A percentile compares a stretch with the other conserved stretches of the same genome.
phyloP scores from a whole-genome alignment of 2,329 filamentous ascomycete species.

The Trichophyton equinum region DNA sequence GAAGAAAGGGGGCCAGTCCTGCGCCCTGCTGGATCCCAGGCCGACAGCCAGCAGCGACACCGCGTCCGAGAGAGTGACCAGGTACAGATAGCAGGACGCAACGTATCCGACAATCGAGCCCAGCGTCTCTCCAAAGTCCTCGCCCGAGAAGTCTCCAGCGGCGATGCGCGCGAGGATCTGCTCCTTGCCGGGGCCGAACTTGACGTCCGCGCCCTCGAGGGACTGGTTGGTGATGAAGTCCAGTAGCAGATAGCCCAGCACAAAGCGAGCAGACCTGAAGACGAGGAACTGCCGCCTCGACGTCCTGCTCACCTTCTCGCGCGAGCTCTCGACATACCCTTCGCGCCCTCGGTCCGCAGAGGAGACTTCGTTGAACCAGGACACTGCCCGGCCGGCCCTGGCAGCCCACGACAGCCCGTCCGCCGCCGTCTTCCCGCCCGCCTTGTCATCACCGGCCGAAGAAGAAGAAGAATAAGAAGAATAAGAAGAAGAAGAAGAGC shows the following conservation, averaged over 20 bases:
- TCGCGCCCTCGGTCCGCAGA: background rate
- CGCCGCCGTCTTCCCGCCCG: background rate
- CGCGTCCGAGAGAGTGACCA: background rate
- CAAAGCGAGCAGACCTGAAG: constrained; percentile 5
- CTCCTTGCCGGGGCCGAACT: constrained; percentile 6
- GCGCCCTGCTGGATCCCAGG: background rate
- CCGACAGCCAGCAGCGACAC: constrained; percentile 5
- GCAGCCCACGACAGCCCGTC: background rate
- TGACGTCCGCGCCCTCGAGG: constrained; percentile 2
- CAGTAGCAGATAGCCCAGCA: constrained; percentile 7
- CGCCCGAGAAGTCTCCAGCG: background rate
- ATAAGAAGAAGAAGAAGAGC: background rate
- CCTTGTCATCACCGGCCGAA: background rate
- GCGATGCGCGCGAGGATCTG: constrained; percentile 3
- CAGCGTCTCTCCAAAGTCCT: constrained; percentile 5
- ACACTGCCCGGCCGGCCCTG: background rate
- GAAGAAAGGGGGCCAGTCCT: constrained; percentile 9
- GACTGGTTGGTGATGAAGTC: constrained; percentile 6
- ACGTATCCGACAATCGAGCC: constrained; percentile 7
- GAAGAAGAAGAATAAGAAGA: background rate
- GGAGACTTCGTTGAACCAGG: background rate
- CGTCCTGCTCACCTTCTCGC: background rate
- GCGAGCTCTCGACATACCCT: constrained; percentile 1
- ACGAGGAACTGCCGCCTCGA: constrained; percentile 5
- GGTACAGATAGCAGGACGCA: background rate